These are phyloP conservation scores for Citrus cavaleriei DNA, from an alignment of 345 rosid genomes.

Conservation along the genomic window DNA sequence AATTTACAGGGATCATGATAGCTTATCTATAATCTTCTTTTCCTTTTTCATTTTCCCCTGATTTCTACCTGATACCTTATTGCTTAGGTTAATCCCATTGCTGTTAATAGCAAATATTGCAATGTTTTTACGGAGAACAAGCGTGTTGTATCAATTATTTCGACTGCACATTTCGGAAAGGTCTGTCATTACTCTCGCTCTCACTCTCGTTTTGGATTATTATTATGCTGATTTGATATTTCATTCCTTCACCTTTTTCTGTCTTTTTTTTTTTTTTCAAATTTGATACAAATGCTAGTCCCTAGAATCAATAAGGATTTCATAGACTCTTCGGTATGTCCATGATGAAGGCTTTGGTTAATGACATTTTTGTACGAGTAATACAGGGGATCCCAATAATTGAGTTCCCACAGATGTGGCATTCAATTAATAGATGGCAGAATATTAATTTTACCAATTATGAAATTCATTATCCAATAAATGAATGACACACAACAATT, in stretches of 20 bases:
- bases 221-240: not conserved
- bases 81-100: constrained; percentile 87
- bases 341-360: not conserved
- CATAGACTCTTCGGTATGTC: not conserved
- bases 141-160: constrained; percentile 64
- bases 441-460: no score
- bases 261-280: not conserved
- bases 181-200: constrained; percentile 27
- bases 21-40: not conserved
- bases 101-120: constrained; percentile 91
- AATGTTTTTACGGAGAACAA: constrained; percentile 93
- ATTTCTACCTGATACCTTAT: constrained; percentile 3
- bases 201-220: not conserved
- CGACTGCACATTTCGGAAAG: constrained; percentile 81
- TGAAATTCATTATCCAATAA: no score
- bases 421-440: no score
- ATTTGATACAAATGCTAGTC: not conserved
- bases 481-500: no score
- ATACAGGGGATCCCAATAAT: no score
- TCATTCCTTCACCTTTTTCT: not conserved
- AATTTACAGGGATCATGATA: not conserved
- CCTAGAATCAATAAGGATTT: not conserved
- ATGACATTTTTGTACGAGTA: not conserved
- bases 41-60: not conserved
- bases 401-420: no score